Evolutionary conservation across 1,139 yeast species (phyloP).

Genomic region (Suhomyces chickasaworum): DNA sequence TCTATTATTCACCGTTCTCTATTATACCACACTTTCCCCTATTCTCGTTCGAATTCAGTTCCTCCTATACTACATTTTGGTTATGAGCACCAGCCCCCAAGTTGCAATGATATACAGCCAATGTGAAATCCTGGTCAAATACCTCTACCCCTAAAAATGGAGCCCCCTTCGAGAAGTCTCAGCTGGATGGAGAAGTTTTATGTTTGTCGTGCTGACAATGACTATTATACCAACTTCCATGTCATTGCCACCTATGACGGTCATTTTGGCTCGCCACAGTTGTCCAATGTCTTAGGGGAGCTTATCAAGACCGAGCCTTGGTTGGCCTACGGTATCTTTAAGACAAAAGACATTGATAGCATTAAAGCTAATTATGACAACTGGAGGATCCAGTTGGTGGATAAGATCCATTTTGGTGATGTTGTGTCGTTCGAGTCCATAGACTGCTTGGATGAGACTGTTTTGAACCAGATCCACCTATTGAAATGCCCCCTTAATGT

Average conservation of each 20-base stretch:
- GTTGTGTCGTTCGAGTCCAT: constrained; percentile 24
- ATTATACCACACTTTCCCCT: background rate
- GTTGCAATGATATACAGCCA: background rate
- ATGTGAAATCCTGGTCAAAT: background rate
- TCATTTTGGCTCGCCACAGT: constrained; percentile 17
- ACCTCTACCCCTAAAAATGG: background rate
- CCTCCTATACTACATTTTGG: background rate
- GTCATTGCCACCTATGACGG: constrained; percentile 28
- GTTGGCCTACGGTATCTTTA: constrained; percentile 25
- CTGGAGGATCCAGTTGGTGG: constrained; percentile 23
- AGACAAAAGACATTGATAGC: constrained; percentile 16
- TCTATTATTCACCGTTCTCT: background rate
- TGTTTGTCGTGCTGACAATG: constrained; percentile 28
- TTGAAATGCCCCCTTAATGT: constrained; percentile 19
- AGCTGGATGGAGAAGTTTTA: constrained; percentile 21
- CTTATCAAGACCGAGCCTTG: constrained; percentile 27
- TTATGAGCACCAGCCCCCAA: background rate
- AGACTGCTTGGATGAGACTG: constrained; percentile 19
- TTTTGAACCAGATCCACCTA: constrained; percentile 22
- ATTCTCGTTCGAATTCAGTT: background rate
- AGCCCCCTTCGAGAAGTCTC: background rate
- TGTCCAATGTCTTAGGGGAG: constrained; percentile 29
- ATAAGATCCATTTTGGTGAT: constrained; percentile 26
- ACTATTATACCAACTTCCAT: constrained; percentile 32
- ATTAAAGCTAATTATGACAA: constrained; percentile 19